phyloP scores from a whole-genome alignment of 768 basidiomycete species.

The Lactifluus echinatus region DNA sequence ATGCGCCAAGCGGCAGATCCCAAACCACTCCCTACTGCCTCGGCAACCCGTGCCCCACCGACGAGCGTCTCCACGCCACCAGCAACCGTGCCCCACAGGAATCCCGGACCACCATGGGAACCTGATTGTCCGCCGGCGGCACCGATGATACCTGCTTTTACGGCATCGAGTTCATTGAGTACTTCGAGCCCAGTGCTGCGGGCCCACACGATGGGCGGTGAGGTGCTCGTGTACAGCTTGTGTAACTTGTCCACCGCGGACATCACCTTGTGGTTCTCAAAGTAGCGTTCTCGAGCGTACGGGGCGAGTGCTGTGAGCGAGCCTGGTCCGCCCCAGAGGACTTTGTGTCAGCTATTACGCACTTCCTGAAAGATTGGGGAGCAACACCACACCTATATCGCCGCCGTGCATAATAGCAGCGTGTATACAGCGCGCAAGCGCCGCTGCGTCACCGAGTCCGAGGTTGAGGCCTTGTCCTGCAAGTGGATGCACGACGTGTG shows the following conservation, averaged over 20 bases:
- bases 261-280: conserved; percentile 80
- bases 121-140: conserved; percentile 46
- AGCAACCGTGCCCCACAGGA: conserved; percentile 27
- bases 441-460: conserved; percentile 81
- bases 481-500: conserved; percentile 89
- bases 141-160: conserved; percentile 83
- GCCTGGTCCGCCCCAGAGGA: conserved; percentile 34
- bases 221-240: conserved; percentile 68
- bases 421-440: conserved; percentile 58
- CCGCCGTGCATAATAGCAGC: conserved; percentile 51
- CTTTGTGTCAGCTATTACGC: background rate
- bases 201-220: conserved; percentile 71
- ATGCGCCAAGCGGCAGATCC: conserved; percentile 26
- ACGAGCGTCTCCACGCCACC: conserved; percentile 39
- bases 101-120: conserved; percentile 9
- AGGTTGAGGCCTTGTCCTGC: conserved; percentile 95
- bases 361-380: background rate
- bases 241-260: conserved; percentile 83
- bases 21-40: conserved; percentile 24
- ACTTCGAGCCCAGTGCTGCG: conserved; percentile 85
- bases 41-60: conserved; percentile 28
- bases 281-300: conserved; percentile 76
- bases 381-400: conserved; percentile 65
- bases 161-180: conserved; percentile 74
- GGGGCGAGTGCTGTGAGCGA: conserved; percentile 65